Evolutionary conservation across 202 grass and related monocot species (phyloP).

Genomic region (Bolboschoenoplectus hybrid): DNA sequence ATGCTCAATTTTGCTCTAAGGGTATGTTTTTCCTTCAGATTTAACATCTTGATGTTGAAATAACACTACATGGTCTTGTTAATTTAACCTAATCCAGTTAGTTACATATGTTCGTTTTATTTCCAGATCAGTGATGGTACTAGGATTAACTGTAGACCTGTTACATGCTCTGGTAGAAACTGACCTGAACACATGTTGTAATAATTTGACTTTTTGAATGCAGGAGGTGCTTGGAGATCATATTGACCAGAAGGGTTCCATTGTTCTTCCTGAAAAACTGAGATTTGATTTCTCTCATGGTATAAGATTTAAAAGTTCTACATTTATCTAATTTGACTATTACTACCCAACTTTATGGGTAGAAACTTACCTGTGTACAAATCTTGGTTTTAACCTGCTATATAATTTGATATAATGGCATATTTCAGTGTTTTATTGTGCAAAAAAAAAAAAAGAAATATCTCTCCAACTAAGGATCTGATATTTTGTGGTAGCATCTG

Average conservation of each 20-base stretch:
- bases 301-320: conserved; percentile 35
- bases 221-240: conserved; percentile 99
- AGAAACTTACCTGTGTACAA: background rate
- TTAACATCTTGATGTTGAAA: conserved; percentile 11
- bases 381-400: background rate
- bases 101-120: conserved; percentile 12
- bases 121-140: background rate
- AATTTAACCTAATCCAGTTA: conserved; percentile 26
- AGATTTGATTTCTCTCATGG: conserved; percentile 99
- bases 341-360: background rate
- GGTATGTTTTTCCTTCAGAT: conserved; percentile 54
- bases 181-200: background rate
- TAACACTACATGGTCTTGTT: conserved; percentile 12
- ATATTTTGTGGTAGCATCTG: background rate
- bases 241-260: conserved; percentile 98
- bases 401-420: background rate
- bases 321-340: conserved; percentile 18
- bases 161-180: background rate
- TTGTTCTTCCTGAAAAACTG: conserved; percentile 95
- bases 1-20: conserved; percentile 96
- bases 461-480: background rate
- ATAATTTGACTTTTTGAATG: conserved; percentile 28
- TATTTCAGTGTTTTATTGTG: background rate
- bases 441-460: background rate
- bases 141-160: background rate